Evolutionary conservation across 352 stramenopile genomes (phyloP).

Genomic region (Globisporangium heterothallicum): DNA sequence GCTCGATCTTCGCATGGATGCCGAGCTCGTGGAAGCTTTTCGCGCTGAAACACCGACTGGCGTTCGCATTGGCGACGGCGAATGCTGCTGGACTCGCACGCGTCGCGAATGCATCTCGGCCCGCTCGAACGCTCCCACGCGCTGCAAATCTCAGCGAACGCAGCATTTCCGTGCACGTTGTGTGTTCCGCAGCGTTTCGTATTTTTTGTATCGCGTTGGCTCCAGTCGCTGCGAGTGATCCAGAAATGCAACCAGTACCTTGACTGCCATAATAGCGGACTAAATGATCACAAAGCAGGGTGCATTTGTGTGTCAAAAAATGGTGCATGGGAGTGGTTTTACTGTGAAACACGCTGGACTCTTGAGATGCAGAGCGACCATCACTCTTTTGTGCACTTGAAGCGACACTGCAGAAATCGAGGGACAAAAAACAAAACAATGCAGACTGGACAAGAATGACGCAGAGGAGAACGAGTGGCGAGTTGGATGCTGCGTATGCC

Average conservation of each 20-base stretch:
- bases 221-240: neutral
- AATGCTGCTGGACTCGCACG: neutral
- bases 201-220: neutral
- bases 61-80: neutral
- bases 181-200: neutral
- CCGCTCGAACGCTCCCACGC: neutral
- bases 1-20: constrained; percentile 30
- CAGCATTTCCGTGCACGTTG: constrained; percentile 3
- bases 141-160: constrained; percentile 2
- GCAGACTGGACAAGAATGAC: neutral
- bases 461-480: neutral
- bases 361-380: neutral
- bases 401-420: neutral
- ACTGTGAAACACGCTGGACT: neutral
- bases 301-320: neutral
- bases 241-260: neutral
- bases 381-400: too few species aligned
- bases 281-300: neutral
- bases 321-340: too few species aligned
- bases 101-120: neutral
- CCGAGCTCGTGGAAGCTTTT: constrained; percentile 35
- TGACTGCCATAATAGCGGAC: neutral
- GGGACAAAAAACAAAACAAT: neutral
- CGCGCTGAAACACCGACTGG: constrained; percentile 4
- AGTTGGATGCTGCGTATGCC: neutral